Evolutionary conservation across 2,329 filamentous ascomycete species (phyloP).

Genomic region (Arthrobotrys entomopaga): DNA sequence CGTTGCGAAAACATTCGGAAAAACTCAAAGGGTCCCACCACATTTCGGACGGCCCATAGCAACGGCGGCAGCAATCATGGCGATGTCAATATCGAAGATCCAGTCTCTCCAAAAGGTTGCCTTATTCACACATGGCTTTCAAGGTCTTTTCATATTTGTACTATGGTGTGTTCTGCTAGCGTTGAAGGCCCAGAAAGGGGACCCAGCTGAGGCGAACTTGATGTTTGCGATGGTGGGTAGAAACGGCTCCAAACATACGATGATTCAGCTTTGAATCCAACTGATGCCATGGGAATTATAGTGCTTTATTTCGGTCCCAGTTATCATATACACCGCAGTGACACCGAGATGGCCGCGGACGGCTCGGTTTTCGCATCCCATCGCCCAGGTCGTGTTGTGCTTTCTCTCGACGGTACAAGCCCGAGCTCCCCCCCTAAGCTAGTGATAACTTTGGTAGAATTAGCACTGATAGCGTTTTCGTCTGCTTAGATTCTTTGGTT

Average conservation of each 20-base stretch:
- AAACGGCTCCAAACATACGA: not conserved
- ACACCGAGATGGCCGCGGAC: slow-evolving; percentile 73
- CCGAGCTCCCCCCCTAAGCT: not conserved
- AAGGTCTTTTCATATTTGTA: slow-evolving; percentile 42
- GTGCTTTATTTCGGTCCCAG: slow-evolving; percentile 74
- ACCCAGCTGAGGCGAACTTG: slow-evolving; percentile 35
- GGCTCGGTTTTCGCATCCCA: slow-evolving; percentile 71
- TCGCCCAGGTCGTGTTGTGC: slow-evolving; percentile 70
- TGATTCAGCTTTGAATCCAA: not conserved
- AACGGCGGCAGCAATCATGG: slow-evolving; percentile 28
- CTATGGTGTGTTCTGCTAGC: slow-evolving; percentile 41
- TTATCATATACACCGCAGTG: slow-evolving; percentile 74
- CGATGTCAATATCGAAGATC: slow-evolving; percentile 45
- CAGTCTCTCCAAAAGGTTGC: slow-evolving; percentile 42
- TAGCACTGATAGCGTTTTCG: not conserved
- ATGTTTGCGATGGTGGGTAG: slow-evolving; percentile 49
- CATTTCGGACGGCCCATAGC: slow-evolving; percentile 12
- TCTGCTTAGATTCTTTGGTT: slow-evolving; percentile 69
- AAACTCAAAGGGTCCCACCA: not conserved
- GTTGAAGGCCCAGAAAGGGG: slow-evolving; percentile 45
- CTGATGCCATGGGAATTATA: slow-evolving; percentile 59
- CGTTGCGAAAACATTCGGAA: not conserved
- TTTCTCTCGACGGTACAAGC: slow-evolving; percentile 37
- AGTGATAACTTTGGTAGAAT: not conserved
- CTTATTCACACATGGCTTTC: slow-evolving; percentile 52